Base-by-base conservation (phyloP, 1,284 basidiomycete genomes). In the Sphagnurus paluster region DNA sequence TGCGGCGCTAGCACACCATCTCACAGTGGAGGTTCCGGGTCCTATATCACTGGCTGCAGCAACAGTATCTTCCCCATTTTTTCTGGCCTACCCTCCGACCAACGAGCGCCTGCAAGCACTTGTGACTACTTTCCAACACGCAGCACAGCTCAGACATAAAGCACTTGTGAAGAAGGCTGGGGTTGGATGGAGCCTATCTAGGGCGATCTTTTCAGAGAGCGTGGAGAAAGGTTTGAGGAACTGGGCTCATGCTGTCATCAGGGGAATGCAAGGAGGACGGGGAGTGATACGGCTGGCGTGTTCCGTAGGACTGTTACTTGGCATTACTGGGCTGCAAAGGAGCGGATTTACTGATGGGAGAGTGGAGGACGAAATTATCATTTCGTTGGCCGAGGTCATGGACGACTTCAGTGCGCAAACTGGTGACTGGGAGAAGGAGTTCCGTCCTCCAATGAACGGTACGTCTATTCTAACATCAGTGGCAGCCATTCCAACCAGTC, bases 361-460 rank as follows among this genome's bases (percentile, higher is more conserved):
- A 38, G 71, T 83, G 4, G 83, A 90, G 61, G 77, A 85, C 46
- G 80, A 84, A 57, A 60, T 80, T 20, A 70, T 89, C 13, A 68
- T 90, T 24, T 76, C 82, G 3, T 68, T 87, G 25, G 87, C 87
- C 6, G 86, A 89, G 59, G 74, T 81, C 6, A 77, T 87, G 61
- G 86, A 89, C 52, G 65, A 63, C 16, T 59, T 62, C 21, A 56
- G 53, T 13, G 47, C 56, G 20, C 57, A 62, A 9, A 62, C 64
- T 3, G 66, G 65, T 28, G 76, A 74, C 25, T 89, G 87, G 87
- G 79, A 82, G 57, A 74, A 67, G 38, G 84, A 89, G 56, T 88
- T 87, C 57, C 71, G 72, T 43, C 72, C 75, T 16, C 65, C 66
- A 13, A 66, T 69, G 4, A 70, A 76, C 52, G 67, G 65, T 56